Percentiles rank a stretch among this genome's conserved stretches.
These are phyloP conservation scores for Fusarium sp. DNA, from an alignment of 2,329 filamentous ascomycete species.

Conservation along the genomic window DNA sequence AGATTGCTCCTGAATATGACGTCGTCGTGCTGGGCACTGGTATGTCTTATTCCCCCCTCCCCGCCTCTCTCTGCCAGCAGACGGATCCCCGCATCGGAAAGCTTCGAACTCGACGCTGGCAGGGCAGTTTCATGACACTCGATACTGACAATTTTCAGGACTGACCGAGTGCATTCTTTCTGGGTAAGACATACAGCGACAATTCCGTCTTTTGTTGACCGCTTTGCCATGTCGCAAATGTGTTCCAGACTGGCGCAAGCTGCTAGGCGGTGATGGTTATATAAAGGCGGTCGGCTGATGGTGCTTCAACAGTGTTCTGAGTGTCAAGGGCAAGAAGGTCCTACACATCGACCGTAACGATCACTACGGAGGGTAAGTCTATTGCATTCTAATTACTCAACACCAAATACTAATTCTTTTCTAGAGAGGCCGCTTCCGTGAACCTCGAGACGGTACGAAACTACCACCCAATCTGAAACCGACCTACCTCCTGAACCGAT, in stretches of 20 bases:
- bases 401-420: slow-evolving; percentile 44
- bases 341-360: slow-evolving; percentile 98
- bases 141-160: slow-evolving; percentile 64
- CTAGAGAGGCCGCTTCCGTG: slow-evolving; percentile 88
- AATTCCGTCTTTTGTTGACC: neutral
- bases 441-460: slow-evolving; percentile 88
- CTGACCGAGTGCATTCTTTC: slow-evolving; percentile 99
- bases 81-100: slow-evolving; percentile 40
- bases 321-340: slow-evolving; percentile 99
- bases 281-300: slow-evolving; percentile 42
- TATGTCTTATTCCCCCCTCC: slow-evolving; percentile 59
- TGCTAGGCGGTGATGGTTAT: slow-evolving; percentile 30
- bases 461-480: slow-evolving; percentile 17
- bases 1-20: slow-evolving; percentile 98
- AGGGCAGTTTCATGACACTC: neutral
- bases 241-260: slow-evolving; percentile 13
- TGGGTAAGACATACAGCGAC: slow-evolving; percentile 69
- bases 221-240: slow-evolving; percentile 6
- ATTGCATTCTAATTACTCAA: neutral
- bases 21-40: slow-evolving; percentile 98
- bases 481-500: slow-evolving; percentile 33
- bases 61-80: slow-evolving; percentile 26
- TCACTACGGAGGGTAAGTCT: slow-evolving; percentile 92
- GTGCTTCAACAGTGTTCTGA: slow-evolving; percentile 73
- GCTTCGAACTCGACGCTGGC: slow-evolving; percentile 22